Percentiles rank a stretch among this genome's conserved stretches.
Conservation (phyloP, 129 eudicot species). For the Flaveria sonorensis region DNA sequence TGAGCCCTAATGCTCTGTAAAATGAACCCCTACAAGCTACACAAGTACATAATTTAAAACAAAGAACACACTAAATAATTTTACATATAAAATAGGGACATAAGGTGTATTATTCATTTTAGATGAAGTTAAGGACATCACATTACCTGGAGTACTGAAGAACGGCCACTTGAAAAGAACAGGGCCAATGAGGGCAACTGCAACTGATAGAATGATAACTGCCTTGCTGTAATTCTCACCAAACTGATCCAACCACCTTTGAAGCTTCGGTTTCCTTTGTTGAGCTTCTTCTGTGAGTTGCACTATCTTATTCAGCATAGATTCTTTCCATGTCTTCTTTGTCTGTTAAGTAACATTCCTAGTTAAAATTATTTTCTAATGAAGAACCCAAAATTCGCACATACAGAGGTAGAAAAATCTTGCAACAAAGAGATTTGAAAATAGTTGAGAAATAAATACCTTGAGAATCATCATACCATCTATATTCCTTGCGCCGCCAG, state of each 20-base stretch:
- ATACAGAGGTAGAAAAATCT: background rate
- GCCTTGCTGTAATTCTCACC: slow-evolving; percentile 90
- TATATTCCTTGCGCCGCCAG: slow-evolving; percentile 95
- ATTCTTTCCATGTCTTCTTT: slow-evolving; percentile 92
- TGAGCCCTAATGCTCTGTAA: slow-evolving; percentile 93
- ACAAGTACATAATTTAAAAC: slow-evolving; percentile 33
- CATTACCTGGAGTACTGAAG: slow-evolving; percentile 76
- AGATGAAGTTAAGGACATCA: slow-evolving; percentile 1
- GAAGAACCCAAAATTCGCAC: background rate
- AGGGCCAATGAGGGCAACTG: slow-evolving; percentile 85
- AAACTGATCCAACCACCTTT: slow-evolving; percentile 97
- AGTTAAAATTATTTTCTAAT: slow-evolving; percentile 9
- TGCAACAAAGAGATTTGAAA: background rate
- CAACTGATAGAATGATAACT: slow-evolving; percentile 71
- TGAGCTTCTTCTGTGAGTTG: slow-evolving; percentile 97
- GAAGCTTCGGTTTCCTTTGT: slow-evolving; percentile 80
- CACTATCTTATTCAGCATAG: slow-evolving; percentile 84
- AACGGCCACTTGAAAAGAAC: slow-evolving; percentile 92
- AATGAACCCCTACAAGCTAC: slow-evolving; percentile 96
- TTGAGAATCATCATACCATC: slow-evolving; percentile 96
- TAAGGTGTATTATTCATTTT: background rate
- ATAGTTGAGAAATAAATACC: slow-evolving; percentile 45
- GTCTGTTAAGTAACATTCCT: slow-evolving; percentile 47
- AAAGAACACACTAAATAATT: slow-evolving; percentile 10
- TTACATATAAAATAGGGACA: background rate